Base-by-base conservation (phyloP, 2,329 filamentous ascomycete genomes). In the Zymoseptoria passerinii region DNA sequence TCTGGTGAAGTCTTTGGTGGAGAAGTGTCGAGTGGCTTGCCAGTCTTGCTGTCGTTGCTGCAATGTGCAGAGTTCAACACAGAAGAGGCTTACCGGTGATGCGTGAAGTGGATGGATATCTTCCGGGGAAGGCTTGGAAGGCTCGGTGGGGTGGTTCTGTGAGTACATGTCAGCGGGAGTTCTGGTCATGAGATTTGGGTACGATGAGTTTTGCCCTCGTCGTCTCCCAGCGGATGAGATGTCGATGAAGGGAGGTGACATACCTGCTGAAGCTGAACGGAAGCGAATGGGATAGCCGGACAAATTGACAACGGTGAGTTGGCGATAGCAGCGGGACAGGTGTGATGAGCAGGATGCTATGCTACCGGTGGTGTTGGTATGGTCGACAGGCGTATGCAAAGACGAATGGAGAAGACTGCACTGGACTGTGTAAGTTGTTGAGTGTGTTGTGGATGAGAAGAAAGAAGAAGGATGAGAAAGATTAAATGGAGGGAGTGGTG, bases 221-320 rank as follows among this genome's bases (percentile, higher is more conserved):
- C 50, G 18, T 28, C 19, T 52, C 50, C 28, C 50, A 28, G 23
- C 9, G 19, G n/a, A 28, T 44, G 35, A 44, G 56, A 51, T 54
- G 59, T n/a, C 16, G 48, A 20, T 19, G 35, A 52, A 35, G 27
- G 52, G 35, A 49, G 79, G 91, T 96, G 87, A 96, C 97, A 87
- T 96, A 96, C 86, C 97, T 96, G 85, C 91, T 96, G 87, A 96
- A 96, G 85, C 91, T 96, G 87, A 96, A 96, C 80, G 90, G 95
- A 88, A 92, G 91, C 87, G 96, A 97, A 58, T 55, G 55, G 57
- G 54, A 55, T 53, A 55, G 54, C 56, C 58, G 54, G 60, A 61
- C 57, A 55, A 59, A 50, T 49, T 56, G 62, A 59, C 64, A 64
- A 65, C 58, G 64, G 65, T 59, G 61, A 63, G 61, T 63, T 52